phyloP scores from a whole-genome alignment of 805 yeast species.

The Kodamaea nitidulidarum region DNA sequence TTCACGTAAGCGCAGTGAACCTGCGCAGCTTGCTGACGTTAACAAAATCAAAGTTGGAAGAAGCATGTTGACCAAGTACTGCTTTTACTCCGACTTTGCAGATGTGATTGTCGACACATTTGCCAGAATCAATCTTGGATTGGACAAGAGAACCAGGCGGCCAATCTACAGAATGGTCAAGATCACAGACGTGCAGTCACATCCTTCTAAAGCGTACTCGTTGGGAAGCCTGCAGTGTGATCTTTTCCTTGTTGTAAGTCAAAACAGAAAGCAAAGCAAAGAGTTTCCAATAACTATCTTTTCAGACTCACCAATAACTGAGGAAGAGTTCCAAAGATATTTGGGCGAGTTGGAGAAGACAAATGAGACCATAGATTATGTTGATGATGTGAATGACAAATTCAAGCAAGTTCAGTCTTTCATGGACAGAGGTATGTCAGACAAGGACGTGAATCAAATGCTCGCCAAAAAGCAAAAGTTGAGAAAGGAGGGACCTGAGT shows the following conservation, averaged over 20 bases:
- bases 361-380: constrained; percentile 54
- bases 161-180: constrained; percentile 80
- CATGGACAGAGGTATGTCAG: constrained; percentile 62
- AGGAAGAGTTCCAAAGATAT: constrained; percentile 73
- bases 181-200: constrained; percentile 58
- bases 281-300: constrained; percentile 74
- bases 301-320: constrained; percentile 70
- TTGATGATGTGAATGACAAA: constrained; percentile 62
- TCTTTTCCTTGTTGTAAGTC: constrained; percentile 67
- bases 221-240: constrained; percentile 43
- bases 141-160: constrained; percentile 55
- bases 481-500: constrained; percentile 19
- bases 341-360: constrained; percentile 55
- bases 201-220: constrained; percentile 39
- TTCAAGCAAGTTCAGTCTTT: constrained; percentile 58
- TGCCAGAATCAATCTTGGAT: constrained; percentile 81
- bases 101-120: constrained; percentile 67
- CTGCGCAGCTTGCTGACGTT: constrained; percentile 58
- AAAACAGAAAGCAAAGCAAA: constrained; percentile 69
- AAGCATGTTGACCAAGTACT: constrained; percentile 64
- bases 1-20: constrained; percentile 25
- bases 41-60: constrained; percentile 77
- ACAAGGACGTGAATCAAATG: constrained; percentile 72
- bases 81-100: constrained; percentile 79
- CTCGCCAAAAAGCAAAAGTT: constrained; percentile 67